Evolutionary conservation across 2,329 filamentous ascomycete genomes (phyloP), one percentile per base, ranked within the genome.

Genomic region (Diplodia seriata): DNA sequence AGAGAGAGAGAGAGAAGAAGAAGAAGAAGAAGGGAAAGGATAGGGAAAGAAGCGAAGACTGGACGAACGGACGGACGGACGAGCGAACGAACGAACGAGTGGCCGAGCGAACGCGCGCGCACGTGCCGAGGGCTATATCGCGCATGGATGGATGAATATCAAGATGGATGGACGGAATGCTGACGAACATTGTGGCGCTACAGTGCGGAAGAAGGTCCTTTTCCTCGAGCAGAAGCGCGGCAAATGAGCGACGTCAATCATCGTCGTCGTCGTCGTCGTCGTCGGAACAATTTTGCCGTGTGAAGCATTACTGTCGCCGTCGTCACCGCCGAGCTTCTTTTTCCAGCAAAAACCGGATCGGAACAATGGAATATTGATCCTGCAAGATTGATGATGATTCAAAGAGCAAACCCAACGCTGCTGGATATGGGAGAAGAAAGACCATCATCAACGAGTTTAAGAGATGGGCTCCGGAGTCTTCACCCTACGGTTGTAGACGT

Each of bases 151-250:
- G 33, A 36, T 36, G 23, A 23, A 23, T 23, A 23, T 23, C 23
- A 23, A 2, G 23, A 26, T 26, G 26, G 4, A 26, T 26, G 36
- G 36, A 38, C 11, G 36, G 18, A 18, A 18, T 11, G 55, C 43
- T 61, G 31, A 61, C 55, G 26, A 26, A 23, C 1, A 1, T 2
- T 8, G 2, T 2, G 11, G 14, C 9, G 14, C 49, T 72, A 36
- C 73, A 96, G 95, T 99, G 67, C 91, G 93, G 80, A 93, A 94
- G 84, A 91, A 97, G 83, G 95, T 99, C 38, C 86, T 99, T 36
- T 99, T 99, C 81, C 87, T 98, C 68, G 95, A 99, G 79, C 89
- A 92, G 77, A 97, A 97, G 79, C 91, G 93, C 78, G 90, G 90
- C 78, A 89, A 86, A 38, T 69, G 33, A 54, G 11, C 15, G 38